Conservation (phyloP, 331 rosid genomes). For the Prunus yedoensis region DNA sequence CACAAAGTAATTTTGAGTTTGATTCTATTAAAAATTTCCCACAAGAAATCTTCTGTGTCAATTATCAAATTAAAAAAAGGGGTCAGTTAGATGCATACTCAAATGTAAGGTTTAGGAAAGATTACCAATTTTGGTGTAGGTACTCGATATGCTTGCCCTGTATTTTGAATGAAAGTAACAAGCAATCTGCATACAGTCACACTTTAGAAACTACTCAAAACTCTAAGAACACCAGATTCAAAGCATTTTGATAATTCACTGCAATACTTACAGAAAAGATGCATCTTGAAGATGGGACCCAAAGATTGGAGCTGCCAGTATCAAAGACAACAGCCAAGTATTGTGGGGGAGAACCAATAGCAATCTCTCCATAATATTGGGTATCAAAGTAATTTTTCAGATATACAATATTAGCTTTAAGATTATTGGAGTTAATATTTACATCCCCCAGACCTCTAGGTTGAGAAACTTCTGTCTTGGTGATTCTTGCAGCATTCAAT, state of each 20-base stretch:
- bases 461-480: conserved; percentile 8
- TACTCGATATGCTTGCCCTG: conserved; percentile 53
- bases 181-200: conserved; percentile 56
- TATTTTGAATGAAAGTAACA: conserved; percentile 75
- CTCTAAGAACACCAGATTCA: not conserved
- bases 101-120: conserved; percentile 3
- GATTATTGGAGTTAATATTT: not conserved
- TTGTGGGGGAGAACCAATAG: conserved; percentile 73
- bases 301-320: conserved; percentile 77
- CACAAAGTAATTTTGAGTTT: not conserved
- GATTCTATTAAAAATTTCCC: not conserved
- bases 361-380: conserved; percentile 71
- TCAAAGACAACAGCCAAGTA: conserved; percentile 68
- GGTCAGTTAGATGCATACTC: not conserved
- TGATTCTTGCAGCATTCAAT: conserved; percentile 54
- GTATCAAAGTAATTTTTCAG: conserved; percentile 65
- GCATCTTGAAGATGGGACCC: conserved; percentile 85
- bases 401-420: conserved; percentile 33
- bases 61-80: no score
- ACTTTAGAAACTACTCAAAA: conserved; percentile 3
- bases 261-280: conserved; percentile 57
- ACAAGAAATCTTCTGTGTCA: not conserved
- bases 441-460: not conserved
- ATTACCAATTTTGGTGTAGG: conserved; percentile 65
- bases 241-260: not conserved